A percentile compares a stretch with the other conserved stretches of the same genome.
These are phyloP conservation scores for Micromonas commoda DNA, from an alignment of 139 green algal genomes.

Conservation along the genomic window DNA sequence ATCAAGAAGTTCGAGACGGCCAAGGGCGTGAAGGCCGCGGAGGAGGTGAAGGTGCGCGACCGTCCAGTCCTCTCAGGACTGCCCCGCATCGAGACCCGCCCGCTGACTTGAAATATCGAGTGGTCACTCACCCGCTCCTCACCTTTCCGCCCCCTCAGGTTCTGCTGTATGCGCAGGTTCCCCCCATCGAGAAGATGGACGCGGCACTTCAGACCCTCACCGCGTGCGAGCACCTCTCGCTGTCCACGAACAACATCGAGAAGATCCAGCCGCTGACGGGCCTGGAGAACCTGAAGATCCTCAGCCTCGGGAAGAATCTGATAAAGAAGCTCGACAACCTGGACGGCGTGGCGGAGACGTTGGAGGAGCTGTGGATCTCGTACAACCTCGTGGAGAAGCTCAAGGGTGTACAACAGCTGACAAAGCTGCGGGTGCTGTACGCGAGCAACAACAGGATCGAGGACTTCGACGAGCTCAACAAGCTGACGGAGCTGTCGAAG, in stretches of 20 bases:
- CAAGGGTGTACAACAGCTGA: slow-evolving; percentile 71
- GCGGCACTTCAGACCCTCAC: slow-evolving; percentile 69
- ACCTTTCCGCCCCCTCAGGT: slow-evolving; percentile 49
- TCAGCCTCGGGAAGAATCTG: slow-evolving; percentile 81
- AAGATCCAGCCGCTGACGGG: slow-evolving; percentile 74
- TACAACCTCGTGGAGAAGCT: slow-evolving; percentile 89
- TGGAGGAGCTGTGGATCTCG: slow-evolving; percentile 88
- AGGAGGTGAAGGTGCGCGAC: slow-evolving; percentile 57
- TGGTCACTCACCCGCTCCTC: too few species aligned
- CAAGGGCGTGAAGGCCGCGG: slow-evolving; percentile 48
- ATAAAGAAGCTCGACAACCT: slow-evolving; percentile 94
- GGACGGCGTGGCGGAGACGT: slow-evolving; percentile 71
- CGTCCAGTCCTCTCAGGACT: background rate
- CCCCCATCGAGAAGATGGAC: slow-evolving; percentile 90
- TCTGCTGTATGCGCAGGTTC: slow-evolving; percentile 65
- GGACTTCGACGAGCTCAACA: slow-evolving; percentile 59
- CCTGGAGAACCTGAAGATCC: slow-evolving; percentile 66
- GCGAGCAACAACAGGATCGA: slow-evolving; percentile 77
- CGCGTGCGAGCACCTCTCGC: slow-evolving; percentile 61
- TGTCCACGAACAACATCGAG: slow-evolving; percentile 94
- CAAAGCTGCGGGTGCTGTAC: slow-evolving; percentile 71
- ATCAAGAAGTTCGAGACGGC: slow-evolving; percentile 71
- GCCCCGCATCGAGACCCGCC: background rate
- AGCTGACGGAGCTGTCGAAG: slow-evolving; percentile 51
- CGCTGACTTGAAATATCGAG: too few species aligned